phyloP scores from a whole-genome alignment of 2,329 filamentous ascomycete species.

The Thielaviopsis populi region DNA sequence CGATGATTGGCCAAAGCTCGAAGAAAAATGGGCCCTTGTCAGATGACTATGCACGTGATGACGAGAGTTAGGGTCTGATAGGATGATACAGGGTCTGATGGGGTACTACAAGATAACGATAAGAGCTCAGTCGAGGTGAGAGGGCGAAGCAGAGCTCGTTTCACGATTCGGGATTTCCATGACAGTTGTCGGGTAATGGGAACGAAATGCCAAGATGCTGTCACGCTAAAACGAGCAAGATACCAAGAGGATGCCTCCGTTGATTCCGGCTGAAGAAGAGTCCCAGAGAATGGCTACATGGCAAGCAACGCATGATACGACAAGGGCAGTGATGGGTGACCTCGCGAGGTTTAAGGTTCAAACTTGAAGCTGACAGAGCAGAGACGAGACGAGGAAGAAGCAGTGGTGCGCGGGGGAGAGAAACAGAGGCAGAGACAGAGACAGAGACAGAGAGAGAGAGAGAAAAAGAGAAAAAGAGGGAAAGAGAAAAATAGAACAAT shows the following conservation, averaged over 20 bases:
- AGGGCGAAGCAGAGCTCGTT: not conserved
- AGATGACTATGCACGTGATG: constrained; percentile 8
- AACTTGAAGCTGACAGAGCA: not conserved
- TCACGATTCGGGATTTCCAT: not conserved
- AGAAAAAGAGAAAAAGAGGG: not conserved
- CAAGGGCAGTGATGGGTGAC: not conserved
- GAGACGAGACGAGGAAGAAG: not conserved
- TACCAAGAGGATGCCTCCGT: too few species aligned
- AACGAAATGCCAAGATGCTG: not conserved
- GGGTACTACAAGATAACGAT: too few species aligned
- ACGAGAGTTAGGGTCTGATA: not conserved
- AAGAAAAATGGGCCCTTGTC: not conserved
- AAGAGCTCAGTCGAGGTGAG: too few species aligned
- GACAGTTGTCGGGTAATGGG: too few species aligned
- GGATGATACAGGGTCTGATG: not conserved
- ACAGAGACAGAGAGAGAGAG: not conserved
- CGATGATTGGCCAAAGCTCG: constrained; percentile 9
- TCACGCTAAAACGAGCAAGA: not conserved
- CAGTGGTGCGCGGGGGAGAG: not conserved
- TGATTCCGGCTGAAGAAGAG: too few species aligned
- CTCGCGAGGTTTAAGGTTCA: too few species aligned
- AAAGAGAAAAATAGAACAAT: not conserved
- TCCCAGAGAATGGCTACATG: too few species aligned
- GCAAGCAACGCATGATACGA: not conserved
- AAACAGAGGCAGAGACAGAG: not conserved